phyloP scores from a whole-genome alignment of 768 basidiomycete genomes.

The Suillus sp. region DNA sequence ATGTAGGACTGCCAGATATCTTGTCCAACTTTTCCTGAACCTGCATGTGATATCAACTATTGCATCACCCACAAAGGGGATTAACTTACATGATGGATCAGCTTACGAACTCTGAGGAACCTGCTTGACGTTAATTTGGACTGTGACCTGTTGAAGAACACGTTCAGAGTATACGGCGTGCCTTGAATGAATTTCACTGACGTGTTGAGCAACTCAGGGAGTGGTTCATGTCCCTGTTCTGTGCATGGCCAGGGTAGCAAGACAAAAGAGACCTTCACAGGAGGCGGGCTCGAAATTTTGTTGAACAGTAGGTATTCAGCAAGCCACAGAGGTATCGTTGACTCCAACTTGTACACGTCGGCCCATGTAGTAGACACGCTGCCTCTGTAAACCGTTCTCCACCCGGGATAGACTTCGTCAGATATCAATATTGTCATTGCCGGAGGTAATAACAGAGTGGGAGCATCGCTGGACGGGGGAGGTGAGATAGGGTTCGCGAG shows the following conservation, averaged over 20 bases:
- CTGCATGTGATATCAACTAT: constrained; percentile 38
- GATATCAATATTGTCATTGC: constrained; percentile 73
- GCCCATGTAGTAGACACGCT: constrained; percentile 58
- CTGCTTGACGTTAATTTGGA: constrained; percentile 88
- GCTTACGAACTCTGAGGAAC: constrained; percentile 82
- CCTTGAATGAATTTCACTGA: constrained; percentile 42
- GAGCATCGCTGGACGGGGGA: constrained; percentile 72
- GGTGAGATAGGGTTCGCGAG: constrained; percentile 61
- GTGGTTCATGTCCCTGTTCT: constrained; percentile 55
- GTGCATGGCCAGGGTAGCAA: constrained; percentile 74
- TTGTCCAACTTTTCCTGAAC: constrained; percentile 84
- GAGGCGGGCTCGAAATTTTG: constrained; percentile 51
- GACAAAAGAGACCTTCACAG: constrained; percentile 86
- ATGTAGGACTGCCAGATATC: constrained; percentile 39
- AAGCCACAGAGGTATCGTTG: constrained; percentile 84
- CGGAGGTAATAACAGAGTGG: constrained; percentile 58
- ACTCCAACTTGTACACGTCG: constrained; percentile 63
- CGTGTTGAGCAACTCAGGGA: constrained; percentile 87
- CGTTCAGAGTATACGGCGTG: constrained; percentile 9
- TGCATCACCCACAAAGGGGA: background rate
- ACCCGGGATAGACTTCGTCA: constrained; percentile 77
- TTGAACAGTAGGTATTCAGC: constrained; percentile 82
- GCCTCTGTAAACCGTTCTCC: constrained; percentile 77
- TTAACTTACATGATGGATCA: constrained; percentile 71
- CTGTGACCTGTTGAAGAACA: constrained; percentile 52